Evolutionary conservation across 257 asterid species (phyloP), one percentile per base, ranked within the genome.

Genomic region (Nicotiana noctiflora): DNA sequence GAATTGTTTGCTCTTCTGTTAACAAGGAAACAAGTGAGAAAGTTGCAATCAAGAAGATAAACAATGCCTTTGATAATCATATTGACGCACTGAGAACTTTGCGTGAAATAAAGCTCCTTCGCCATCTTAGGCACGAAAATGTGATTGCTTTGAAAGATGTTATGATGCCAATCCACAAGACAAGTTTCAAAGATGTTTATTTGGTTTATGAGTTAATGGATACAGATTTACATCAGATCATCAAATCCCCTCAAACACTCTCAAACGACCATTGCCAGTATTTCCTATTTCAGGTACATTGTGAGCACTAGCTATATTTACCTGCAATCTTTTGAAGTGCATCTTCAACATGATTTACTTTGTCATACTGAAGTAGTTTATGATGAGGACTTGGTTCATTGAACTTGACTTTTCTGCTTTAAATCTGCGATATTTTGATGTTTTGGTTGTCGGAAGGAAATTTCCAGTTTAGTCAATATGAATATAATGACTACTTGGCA

Each of bases 201-300:
- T 81, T 90, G 89, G 94, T 89, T 79, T 90, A 89, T 75, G 94
- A 90, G 86, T 91, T 90, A 52, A 90, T 90, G 93, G 93, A 90
- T 59, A 90, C 93, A 0, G 92, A 90, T 80, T 84, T 90, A 83
- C 94, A 90, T 81, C 94, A 90, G 86, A 90, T 90, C 29, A 86
- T 90, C 77, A 89, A 89, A 86, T 89, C 92, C 53, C 87, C 92
- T 27, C 94, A 90, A 78, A 53, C 89, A 31, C 91, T 90, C 21
- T 21, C 94, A 4, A 89, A 90, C 67, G 92, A 90, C 80, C 94
- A 90, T 80, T 90, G 92, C 89, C 92, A 90, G 82, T 89, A 89
- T 83, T 89, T 90, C 80, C 89, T 90, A 59, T 90, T 90, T 85
- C 94, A 90, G 91, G 94, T 90, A 83, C 52, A 25, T 81, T 29